Evolutionary conservation across 768 basidiomycete genomes (phyloP), one percentile per base, ranked within the genome.

Genomic region (Cytidiella melzeri): DNA sequence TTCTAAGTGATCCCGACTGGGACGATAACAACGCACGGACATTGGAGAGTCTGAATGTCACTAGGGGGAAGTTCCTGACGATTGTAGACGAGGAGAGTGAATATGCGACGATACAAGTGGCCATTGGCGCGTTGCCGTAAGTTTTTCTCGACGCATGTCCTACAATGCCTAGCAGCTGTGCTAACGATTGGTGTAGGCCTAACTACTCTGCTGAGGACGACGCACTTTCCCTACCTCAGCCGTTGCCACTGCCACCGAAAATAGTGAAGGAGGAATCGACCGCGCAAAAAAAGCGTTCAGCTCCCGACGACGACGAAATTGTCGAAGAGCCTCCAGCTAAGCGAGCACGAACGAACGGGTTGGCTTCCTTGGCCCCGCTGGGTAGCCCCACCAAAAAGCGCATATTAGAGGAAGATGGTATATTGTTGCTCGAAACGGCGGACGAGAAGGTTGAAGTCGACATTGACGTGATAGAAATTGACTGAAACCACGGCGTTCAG

Each of bases 1-100:
- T 99, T 40, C 68, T 99, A 48, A 86, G 82, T 55, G 96, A 98
- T 60, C 91, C 92, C 5, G 95, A 98, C 61, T 95, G 87, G 76
- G 86, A 91, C 41, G 94, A 97, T 58, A 97, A 97, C 58, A 62
- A 79, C 52, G 84, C 78, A 2, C 75, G 85, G 53, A 92, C 90
- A 41, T 63, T 99, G 56, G 87, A 81, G 55, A 88, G 89, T 56
- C 61, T 98, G 47, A 86, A 79, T 41, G 81, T 95, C 26, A 80
- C 76, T 0, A 69, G 84, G 47, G 92, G 94, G 37, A 93, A 84
- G 68, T 95, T 96, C 69, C 61, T 98, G 60, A 81, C 83, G 4
- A 85, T 97, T 27, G 83, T 83, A 3, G 93, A 97, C 63, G 93
- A 96, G 58, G 90, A 94, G 25, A 87, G 79, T 4, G 83, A 81